Base-by-base conservation (phyloP, 192 early-diverging fungal genomes). In the Mycoemilia scoparia region DNA sequence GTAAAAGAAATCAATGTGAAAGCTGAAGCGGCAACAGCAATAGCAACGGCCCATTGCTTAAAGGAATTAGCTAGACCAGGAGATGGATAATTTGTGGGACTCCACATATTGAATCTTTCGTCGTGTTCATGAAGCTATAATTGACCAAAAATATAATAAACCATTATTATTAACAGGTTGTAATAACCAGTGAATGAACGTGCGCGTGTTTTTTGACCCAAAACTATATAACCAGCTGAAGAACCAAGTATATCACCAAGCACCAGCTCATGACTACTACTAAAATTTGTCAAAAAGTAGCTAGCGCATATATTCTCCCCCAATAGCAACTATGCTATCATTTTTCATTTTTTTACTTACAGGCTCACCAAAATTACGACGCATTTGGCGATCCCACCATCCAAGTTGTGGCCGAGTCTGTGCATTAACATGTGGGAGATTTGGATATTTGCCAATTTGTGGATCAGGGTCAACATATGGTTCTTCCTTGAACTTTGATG, bases 391-490 rank as follows among this genome's bases (percentile, higher is more conserved):
- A 57, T 81, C 73, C 67, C 61, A 66, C 68, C 72, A 81, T 26
- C 74, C 77, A 30, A 45, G 59, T 27, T 65, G 69, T 36, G 67
- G 62, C 45, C 74, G 66, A 21, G 53, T 55, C 45, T 81, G 70
- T 18, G 64, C 46, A 43, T 64, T 73, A 49, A 54, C 40, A 25
- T 68, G 70, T 21, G 74, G 75, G 51, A 81, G 37, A 46, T 77
- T 77, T 37, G 77, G 77, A 37, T 81, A 81, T 27, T 73, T 69
- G 27, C 77, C 77, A 34, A 77, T 77, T 53, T 77, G 77, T 17
- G 77, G 73, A 26, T 82, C 75, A 7, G 62, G 62, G 34, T 65
- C 62, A 14, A 49, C 21, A 24, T 61, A 61, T 28, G 41, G 24
- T 29, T 46, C 43, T 26, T 42, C 13, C 41, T 61, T 61, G 47